Percentiles rank a stretch among this genome's conserved stretches.
Evolutionary conservation across 1,284 basidiomycete genomes (phyloP).

Genomic region (Marasmius oreades): DNA sequence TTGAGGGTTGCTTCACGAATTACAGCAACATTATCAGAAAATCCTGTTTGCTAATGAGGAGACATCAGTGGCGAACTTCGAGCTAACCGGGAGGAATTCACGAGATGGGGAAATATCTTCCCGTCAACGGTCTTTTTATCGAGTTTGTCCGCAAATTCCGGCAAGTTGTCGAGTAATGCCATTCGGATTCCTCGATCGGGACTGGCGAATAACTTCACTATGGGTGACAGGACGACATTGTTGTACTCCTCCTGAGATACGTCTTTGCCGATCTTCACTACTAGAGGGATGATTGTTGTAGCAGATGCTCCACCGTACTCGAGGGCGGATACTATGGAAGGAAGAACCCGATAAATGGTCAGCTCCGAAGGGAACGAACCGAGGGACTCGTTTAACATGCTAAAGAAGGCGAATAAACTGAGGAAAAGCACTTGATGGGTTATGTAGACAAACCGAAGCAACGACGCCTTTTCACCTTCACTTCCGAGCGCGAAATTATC

Average conservation of each 20-base stretch:
- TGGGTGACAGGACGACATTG: conserved; percentile 67
- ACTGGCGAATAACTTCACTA: conserved; percentile 82
- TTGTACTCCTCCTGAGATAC: conserved; percentile 73
- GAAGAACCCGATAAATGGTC: conserved; percentile 82
- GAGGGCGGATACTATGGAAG: conserved; percentile 81
- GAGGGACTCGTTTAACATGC: conserved; percentile 77
- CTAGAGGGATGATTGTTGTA: conserved; percentile 76
- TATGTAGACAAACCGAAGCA: conserved; percentile 56
- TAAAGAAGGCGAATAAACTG: conserved; percentile 23
- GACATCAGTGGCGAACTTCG: neutral
- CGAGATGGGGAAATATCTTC: conserved; percentile 91
- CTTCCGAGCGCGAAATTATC: conserved; percentile 85
- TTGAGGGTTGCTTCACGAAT: conserved; percentile 95
- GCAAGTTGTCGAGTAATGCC: conserved; percentile 85
- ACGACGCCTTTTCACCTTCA: conserved; percentile 74
- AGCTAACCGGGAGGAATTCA: conserved; percentile 33
- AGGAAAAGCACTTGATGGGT: neutral
- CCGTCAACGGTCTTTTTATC: conserved; percentile 84
- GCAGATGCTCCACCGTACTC: conserved; percentile 84
- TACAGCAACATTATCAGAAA: conserved; percentile 89
- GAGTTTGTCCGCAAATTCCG: conserved; percentile 83
- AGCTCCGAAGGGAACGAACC: conserved; percentile 87
- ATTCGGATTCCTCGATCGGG: conserved; percentile 93
- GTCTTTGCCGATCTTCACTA: conserved; percentile 76
- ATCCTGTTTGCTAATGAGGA: conserved; percentile 78